Conservation (phyloP, 805 yeast species). For the Metschnikowia bowlesiae region DNA sequence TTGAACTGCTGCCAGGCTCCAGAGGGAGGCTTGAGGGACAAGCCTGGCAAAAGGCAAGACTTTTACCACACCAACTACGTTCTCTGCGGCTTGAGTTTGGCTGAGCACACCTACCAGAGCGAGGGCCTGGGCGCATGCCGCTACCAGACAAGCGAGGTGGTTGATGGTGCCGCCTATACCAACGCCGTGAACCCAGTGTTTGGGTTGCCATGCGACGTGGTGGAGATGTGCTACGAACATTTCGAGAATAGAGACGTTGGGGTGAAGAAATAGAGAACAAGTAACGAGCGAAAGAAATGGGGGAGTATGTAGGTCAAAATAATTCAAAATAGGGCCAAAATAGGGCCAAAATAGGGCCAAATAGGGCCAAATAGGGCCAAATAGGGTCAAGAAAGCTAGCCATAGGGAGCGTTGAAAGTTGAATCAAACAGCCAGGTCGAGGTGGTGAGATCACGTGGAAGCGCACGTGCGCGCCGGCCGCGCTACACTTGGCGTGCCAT, state of each 20-base stretch:
- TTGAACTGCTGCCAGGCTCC: slow-evolving; percentile 69
- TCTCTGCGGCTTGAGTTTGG: slow-evolving; percentile 65
- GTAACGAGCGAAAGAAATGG: too few relatives aligned
- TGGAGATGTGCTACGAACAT: slow-evolving; percentile 24
- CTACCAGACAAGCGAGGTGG: slow-evolving; percentile 3
- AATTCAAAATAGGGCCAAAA: too few relatives aligned
- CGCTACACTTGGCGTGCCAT: background rate
- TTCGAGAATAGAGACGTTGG: background rate
- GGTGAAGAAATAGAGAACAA: too few relatives aligned
- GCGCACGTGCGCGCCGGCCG: background rate
- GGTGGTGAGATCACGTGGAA: too few relatives aligned
- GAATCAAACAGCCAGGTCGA: too few relatives aligned
- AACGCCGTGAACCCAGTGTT: slow-evolving; percentile 26
- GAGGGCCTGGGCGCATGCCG: background rate
- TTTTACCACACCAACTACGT: slow-evolving; percentile 89
- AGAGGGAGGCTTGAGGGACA: slow-evolving; percentile 79
- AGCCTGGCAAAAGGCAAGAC: slow-evolving; percentile 78
- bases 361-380: too few relatives aligned
- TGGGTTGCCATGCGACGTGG: slow-evolving; percentile 48
- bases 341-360: too few relatives aligned
- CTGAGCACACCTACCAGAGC: slow-evolving; percentile 36
- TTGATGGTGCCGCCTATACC: slow-evolving; percentile 11
- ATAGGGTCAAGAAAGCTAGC: too few relatives aligned
- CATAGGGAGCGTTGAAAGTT: too few relatives aligned
- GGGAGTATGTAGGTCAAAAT: too few relatives aligned